A percentile compares a stretch with the other conserved stretches of the same genome.
phyloP scores from a whole-genome alignment of 345 rosid species.

The Citrus maxima region DNA sequence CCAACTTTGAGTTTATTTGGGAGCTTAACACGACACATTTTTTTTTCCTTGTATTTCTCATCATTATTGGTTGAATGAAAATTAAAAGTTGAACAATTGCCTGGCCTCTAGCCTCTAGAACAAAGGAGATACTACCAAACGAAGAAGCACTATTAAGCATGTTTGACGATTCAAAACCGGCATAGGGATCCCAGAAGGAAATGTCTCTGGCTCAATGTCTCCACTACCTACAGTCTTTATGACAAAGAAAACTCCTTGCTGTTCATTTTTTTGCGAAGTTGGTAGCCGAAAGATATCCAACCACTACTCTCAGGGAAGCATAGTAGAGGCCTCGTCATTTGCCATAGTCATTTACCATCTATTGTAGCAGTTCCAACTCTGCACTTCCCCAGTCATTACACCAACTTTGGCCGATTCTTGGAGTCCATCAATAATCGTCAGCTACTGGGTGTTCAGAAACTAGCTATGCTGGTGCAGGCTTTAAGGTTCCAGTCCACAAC shows the following conservation, averaged over 20 bases:
- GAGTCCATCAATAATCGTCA: constrained; percentile 22
- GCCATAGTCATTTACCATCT: constrained; percentile 28
- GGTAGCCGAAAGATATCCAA: neutral
- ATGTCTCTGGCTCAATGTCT: constrained; percentile 11
- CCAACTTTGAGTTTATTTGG: too few relatives aligned
- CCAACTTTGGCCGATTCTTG: constrained; percentile 17
- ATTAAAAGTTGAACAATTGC: too few relatives aligned
- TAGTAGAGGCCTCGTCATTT: neutral
- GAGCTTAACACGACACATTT: too few relatives aligned
- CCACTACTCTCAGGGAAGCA: neutral
- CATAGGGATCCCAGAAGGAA: neutral
- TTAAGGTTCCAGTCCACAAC: neutral
- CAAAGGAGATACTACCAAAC: neutral
- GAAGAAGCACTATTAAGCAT: neutral
- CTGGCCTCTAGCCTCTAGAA: too few relatives aligned
- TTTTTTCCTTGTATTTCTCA: too few relatives aligned
- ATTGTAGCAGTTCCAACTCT: constrained; percentile 28
- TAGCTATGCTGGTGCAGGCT: constrained; percentile 25
- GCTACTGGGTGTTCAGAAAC: constrained; percentile 21
- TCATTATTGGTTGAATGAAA: too few relatives aligned
- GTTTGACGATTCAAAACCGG: neutral
- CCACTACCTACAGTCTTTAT: neutral
- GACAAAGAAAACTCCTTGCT: neutral
- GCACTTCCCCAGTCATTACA: constrained; percentile 24
- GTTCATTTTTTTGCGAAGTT: neutral